Evolutionary conservation across 306 rosid species (phyloP).

Genomic region (Psophocarpus tetragonolobus): DNA sequence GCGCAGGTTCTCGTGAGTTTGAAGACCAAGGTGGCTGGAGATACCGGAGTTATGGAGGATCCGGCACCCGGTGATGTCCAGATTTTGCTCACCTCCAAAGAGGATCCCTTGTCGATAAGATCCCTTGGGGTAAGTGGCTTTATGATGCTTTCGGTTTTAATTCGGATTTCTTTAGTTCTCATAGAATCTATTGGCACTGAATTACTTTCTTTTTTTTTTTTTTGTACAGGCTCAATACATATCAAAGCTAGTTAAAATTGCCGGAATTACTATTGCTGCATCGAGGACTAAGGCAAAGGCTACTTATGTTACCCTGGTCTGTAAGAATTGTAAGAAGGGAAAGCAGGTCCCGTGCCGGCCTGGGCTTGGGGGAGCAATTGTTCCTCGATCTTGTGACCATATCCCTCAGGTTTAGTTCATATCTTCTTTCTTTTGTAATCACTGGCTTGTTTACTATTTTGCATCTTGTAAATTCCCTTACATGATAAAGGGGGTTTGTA

Average conservation of each 20-base stretch:
- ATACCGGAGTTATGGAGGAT: conserved; percentile 87
- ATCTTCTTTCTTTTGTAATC: neutral
- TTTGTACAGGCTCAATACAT: conserved; percentile 75
- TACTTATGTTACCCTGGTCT: conserved; percentile 82
- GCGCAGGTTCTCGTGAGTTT: conserved; percentile 82
- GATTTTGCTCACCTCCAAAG: conserved; percentile 86
- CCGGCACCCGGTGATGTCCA: conserved; percentile 82
- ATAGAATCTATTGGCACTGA: neutral
- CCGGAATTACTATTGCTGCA: conserved; percentile 96
- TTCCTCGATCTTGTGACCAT: conserved; percentile 95
- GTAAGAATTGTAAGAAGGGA: conserved; percentile 84
- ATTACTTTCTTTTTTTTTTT: neutral
- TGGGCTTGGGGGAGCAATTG: conserved; percentile 97
- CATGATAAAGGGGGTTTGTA: conserved; percentile 31
- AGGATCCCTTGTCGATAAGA: conserved; percentile 78
- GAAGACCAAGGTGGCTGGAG: conserved; percentile 83
- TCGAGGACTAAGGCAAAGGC: conserved; percentile 98
- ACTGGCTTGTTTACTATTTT: neutral
- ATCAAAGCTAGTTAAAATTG: conserved; percentile 79
- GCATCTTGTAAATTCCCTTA: neutral
- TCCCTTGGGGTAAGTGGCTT: conserved; percentile 71
- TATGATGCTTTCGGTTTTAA: neutral
- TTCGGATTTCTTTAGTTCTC: neutral
- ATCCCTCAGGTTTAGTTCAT: conserved; percentile 71
- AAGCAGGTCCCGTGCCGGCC: conserved; percentile 89